Conservation (phyloP, 257 asterid genomes). For the Prunella vulgaris region DNA sequence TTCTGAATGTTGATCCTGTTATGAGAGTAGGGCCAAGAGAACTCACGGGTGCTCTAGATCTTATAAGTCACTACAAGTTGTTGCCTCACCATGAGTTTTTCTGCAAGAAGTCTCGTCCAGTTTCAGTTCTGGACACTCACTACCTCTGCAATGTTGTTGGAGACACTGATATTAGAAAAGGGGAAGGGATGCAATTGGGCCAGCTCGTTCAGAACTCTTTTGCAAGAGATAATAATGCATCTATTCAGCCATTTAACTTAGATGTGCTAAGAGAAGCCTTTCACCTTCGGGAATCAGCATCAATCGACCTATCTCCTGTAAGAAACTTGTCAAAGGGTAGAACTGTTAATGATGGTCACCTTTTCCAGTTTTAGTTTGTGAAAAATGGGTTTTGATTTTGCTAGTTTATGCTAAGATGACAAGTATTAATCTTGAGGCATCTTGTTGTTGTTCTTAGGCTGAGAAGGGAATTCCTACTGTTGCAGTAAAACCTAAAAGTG, state of each 20-base stretch:
- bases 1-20: background rate
- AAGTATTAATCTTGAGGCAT: background rate
- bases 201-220: slow-evolving; percentile 30
- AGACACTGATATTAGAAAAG: slow-evolving; percentile 45
- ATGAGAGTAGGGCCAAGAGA: slow-evolving; percentile 42
- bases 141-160: slow-evolving; percentile 53
- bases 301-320: slow-evolving; percentile 33
- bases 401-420: background rate
- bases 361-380: background rate
- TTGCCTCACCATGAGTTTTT: slow-evolving; percentile 44
- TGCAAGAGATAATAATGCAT: slow-evolving; percentile 12
- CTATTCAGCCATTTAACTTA: slow-evolving; percentile 38
- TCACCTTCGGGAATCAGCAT: slow-evolving; percentile 34
- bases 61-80: slow-evolving; percentile 43
- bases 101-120: slow-evolving; percentile 45
- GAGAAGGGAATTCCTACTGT: slow-evolving; percentile 33
- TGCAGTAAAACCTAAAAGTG: slow-evolving; percentile 32
- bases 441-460: slow-evolving; percentile 26
- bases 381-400: background rate
- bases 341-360: background rate
- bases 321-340: slow-evolving; percentile 12
- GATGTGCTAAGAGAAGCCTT: slow-evolving; percentile 47
- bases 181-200: slow-evolving; percentile 53
- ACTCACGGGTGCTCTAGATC: slow-evolving; percentile 50
- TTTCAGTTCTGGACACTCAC: slow-evolving; percentile 39